Conservation (phyloP, 805 yeast species). For the Sugiyamaella lignohabitans region DNA sequence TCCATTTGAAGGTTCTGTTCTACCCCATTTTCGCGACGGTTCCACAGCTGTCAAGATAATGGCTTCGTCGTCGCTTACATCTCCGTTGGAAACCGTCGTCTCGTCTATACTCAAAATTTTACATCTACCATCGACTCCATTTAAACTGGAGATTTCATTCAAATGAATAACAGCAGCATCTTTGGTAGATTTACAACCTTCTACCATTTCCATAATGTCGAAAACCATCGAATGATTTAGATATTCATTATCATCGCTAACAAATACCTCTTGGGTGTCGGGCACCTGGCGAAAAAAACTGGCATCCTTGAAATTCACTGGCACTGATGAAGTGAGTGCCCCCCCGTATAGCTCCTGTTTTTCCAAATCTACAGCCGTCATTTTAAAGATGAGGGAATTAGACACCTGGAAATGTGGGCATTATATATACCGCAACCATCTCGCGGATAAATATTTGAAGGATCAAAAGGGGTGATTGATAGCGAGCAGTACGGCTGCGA, state of each 20-base stretch:
- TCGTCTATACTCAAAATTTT: too few species aligned
- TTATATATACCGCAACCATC: too few species aligned
- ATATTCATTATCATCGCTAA: constrained; percentile 36
- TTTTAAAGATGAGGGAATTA: too few species aligned
- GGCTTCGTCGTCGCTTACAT: too few species aligned
- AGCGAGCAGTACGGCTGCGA: too few species aligned
- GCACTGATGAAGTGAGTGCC: constrained; percentile 56
- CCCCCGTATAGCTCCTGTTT: constrained; percentile 83
- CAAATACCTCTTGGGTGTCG: constrained; percentile 88
- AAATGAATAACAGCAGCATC: constrained; percentile 24
- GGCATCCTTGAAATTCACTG: constrained; percentile 64
- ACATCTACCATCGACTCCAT: too few species aligned
- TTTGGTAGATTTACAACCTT: constrained; percentile 21
- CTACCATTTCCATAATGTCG: constrained; percentile 37
- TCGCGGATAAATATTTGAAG: too few species aligned
- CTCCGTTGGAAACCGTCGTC: too few species aligned
- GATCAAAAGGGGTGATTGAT: too few species aligned
- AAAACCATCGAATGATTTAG: constrained; percentile 33
- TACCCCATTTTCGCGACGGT: constrained; percentile 50
- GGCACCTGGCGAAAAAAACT: constrained; percentile 77
- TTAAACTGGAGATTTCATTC: constrained; percentile 24
- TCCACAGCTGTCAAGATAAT: constrained; percentile 38
- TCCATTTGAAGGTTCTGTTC: constrained; percentile 32
- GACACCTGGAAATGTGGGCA: too few species aligned
- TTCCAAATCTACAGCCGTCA: too few species aligned